A percentile compares a stretch with the other conserved stretches of the same genome.
These are phyloP conservation scores for Citrus sp. DNA, from an alignment of 345 rosid genomes.

Conservation along the genomic window DNA sequence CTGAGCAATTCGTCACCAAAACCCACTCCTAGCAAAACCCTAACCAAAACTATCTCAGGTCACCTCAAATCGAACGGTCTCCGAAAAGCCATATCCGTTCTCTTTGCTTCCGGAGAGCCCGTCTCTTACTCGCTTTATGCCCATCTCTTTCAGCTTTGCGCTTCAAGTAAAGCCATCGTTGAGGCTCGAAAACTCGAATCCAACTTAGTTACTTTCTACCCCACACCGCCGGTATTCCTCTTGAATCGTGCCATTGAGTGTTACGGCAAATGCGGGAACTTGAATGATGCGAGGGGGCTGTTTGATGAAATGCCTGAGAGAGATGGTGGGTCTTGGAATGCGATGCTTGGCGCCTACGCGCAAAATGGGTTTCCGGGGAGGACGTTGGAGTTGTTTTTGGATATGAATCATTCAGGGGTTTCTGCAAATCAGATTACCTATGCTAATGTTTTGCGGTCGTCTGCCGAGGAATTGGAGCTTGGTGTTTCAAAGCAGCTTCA, in stretches of 20 bases:
- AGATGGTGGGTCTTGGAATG: constrained; percentile 95
- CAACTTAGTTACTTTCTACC: constrained; percentile 50
- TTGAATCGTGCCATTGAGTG: constrained; percentile 74
- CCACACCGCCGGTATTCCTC: constrained; percentile 50
- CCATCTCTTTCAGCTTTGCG: constrained; percentile 57
- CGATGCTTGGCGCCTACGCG: constrained; percentile 57
- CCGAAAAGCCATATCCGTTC: constrained; percentile 51
- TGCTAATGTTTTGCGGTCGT: constrained; percentile 51
- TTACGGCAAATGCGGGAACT: constrained; percentile 52
- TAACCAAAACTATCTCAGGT: constrained; percentile 29
- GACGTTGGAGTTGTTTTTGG: constrained; percentile 43
- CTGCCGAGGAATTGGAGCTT: constrained; percentile 43
- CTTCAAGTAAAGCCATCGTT: constrained; percentile 39
- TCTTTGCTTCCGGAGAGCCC: constrained; percentile 55
- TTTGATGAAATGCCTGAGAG: constrained; percentile 85
- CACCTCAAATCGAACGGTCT: constrained; percentile 46
- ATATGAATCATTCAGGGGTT: constrained; percentile 53
- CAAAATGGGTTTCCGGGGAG: constrained; percentile 30
- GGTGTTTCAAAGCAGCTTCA: constrained; percentile 55
- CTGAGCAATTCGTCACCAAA: constrained; percentile 18
- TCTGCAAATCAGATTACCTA: constrained; percentile 55
- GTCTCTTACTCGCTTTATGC: constrained; percentile 53
- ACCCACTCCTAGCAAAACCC: constrained; percentile 19
- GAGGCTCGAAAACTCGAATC: constrained; percentile 78
- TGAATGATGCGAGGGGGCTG: constrained; percentile 58